Base-by-base conservation (phyloP, 2,329 filamentous ascomycete species). In the Alternaria sp. region DNA sequence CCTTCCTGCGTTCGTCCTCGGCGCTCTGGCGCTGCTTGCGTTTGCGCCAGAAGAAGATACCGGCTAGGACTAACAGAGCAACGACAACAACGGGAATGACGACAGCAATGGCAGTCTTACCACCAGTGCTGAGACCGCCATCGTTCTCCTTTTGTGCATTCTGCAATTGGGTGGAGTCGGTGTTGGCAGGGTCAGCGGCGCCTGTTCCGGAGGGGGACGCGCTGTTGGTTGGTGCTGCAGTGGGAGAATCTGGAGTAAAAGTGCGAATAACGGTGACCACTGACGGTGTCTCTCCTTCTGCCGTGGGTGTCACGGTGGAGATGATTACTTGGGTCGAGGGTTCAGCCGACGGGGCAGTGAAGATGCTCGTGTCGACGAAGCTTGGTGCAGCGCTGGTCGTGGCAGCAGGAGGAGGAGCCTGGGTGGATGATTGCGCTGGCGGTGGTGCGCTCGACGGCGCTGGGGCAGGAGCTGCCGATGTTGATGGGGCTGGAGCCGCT, bases 1-100 rank as follows among this genome's bases (percentile, higher is more conserved):
- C 96, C 83, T 97, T 97, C 67, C 94, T 89, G 54, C 96, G 89
- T 73, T 94, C 89, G 77, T 97, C 96, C 76, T 96, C 93, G 13
- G 91, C 91, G 67, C 89, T 88, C 84, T 93, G 96, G 68, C 90
- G 89, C 74, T 92, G 90, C 83, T 96, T 97, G 67, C 93, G 91
- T 83, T 89, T 93, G 77, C 92, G 89, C 93, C 93, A 99, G 75
- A 95, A 88, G 79, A 92, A 93, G 26, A 97, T 85, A 7, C 89
- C 91, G 4, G 88, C 88, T 9, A 95, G 80, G 3, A 95, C 89
- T 21, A 98, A 85, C 17, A 97, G 81, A 2, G 93, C 93, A 40
- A 98, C 93, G 2, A 91, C 93, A 1, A 90, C 93, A 52, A 99
- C 95, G 5, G 96, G 96, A 2, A 98, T 92, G 6, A 97, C 93